Base-by-base conservation (phyloP, 805 yeast genomes). In the Wickerhamomyces canadensis region DNA sequence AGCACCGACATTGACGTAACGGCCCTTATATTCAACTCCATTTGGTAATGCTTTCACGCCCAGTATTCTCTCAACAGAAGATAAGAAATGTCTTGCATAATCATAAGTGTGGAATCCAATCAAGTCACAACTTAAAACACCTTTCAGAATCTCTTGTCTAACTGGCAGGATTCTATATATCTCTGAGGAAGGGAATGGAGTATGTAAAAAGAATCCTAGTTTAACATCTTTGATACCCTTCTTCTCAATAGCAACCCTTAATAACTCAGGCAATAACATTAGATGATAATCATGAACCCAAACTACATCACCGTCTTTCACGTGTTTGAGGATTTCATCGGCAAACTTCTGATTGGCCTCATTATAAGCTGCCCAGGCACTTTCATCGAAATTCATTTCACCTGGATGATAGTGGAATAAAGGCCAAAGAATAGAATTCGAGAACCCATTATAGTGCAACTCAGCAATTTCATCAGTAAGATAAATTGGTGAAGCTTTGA, bases 21-120 rank as follows among this genome's bases (percentile, higher is more conserved):
- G 68, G 21, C 86, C 84, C 31, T 78, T 68, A 56, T 72, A 86
- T 44, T 82, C 81, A 15, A 93, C 84, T 15, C 97, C 96, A 46
- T 88, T 89, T 4, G 98, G 98, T 43, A 84, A 69, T 0, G 97
- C 88, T 35, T 80, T 81, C 7, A 88, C 77, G 43, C 84, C 74
- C 36, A 93, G 71, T 15, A 93, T 84, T 39, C 95, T 72, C 41
- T 88, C 80, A 10, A 93, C 95, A 1, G 95, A 80, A 15, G 94
- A 82, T 37, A 94, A 63, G 63, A 94, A 93, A 67, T 93, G 99
- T 50, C 98, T 74, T 11, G 96, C 98, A 55, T 93, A 93, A 60
- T 93, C 99, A 60, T 93, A 94, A n/a, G 98, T 93, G 61, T 93
- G 99, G 73, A 93, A 93, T 0, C 99, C 99, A 54, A 93, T 79